Percentiles rank a stretch among this genome's conserved stretches.
These are phyloP conservation scores for Dactylorhiza incarnata DNA, from an alignment of 106 monocot genomes.

Conservation along the genomic window DNA sequence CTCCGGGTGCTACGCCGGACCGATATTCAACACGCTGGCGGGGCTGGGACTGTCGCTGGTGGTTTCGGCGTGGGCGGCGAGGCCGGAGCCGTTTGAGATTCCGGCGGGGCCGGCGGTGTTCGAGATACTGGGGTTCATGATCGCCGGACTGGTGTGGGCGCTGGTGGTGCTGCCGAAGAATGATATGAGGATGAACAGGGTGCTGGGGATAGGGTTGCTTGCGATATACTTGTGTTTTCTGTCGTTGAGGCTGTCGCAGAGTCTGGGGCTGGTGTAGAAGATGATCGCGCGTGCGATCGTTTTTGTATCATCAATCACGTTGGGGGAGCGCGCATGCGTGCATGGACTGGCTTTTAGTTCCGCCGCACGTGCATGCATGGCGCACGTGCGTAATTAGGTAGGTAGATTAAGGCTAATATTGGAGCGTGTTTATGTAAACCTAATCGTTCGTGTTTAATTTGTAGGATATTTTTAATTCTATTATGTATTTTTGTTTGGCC, in stretches of 20 bases:
- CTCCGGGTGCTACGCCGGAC: conserved; percentile 39
- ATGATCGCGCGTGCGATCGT: no score
- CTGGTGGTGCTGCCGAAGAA: conserved; percentile 24
- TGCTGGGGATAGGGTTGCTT: conserved; percentile 32
- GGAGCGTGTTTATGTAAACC: no score
- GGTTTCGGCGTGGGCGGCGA: conserved; percentile 30
- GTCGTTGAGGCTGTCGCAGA: conserved; percentile 28
- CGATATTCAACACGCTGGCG: conserved; percentile 37
- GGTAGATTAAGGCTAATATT: no score
- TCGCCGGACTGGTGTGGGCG: conserved; percentile 34
- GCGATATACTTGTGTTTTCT: conserved; percentile 40
- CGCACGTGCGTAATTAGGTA: no score
- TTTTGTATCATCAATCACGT: no score
- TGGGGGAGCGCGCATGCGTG: no score
- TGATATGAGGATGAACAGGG: conserved; percentile 36
- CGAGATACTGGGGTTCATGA: conserved; percentile 41
- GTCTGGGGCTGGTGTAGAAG: conserved; percentile 20
- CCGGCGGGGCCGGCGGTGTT: conserved; percentile 22
- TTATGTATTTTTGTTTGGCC: no score
- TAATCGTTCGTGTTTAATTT: no score
- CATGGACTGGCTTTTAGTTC: no score
- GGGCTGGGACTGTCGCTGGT: conserved; percentile 39
- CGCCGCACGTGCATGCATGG: no score
- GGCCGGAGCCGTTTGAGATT: conserved; percentile 29
- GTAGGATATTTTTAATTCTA: no score